These are phyloP conservation scores for Alternaria ethzedia DNA, from an alignment of 2,329 filamentous ascomycete genomes.

Conservation along the genomic window DNA sequence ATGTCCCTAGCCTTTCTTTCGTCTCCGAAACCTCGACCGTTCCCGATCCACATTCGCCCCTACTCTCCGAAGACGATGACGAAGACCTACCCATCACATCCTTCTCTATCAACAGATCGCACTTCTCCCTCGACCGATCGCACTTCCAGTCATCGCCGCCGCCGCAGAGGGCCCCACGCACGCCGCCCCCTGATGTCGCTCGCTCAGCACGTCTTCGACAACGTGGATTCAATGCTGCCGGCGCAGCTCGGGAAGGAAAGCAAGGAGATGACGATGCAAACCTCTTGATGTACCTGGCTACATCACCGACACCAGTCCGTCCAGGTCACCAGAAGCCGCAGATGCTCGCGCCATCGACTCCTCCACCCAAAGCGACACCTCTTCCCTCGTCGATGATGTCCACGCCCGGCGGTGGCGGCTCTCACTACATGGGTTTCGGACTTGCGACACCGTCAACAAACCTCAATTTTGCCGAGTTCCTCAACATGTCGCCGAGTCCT, in stretches of 20 bases:
- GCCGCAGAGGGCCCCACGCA: constrained; percentile 65
- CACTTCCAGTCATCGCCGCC: constrained; percentile 69
- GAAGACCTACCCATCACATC: constrained; percentile 78
- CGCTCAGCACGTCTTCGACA: constrained; percentile 50
- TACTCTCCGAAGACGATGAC: constrained; percentile 79
- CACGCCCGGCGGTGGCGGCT: constrained; percentile 72
- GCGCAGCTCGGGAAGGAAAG: constrained; percentile 54
- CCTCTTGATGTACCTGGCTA: constrained; percentile 85
- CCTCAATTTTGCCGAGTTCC: constrained; percentile 96
- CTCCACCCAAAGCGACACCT: constrained; percentile 62
- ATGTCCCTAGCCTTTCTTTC: constrained; percentile 77
- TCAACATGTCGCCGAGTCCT: constrained; percentile 95
- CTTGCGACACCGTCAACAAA: constrained; percentile 80
- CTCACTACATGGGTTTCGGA: constrained; percentile 63
- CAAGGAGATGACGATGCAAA: constrained; percentile 84
- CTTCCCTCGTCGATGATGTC: constrained; percentile 86
- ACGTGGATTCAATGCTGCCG: constrained; percentile 47
- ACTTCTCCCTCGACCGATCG: constrained; percentile 64
- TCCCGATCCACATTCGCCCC: constrained; percentile 65
- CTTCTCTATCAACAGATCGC: constrained; percentile 64
- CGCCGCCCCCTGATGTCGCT: constrained; percentile 49
- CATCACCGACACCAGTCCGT: constrained; percentile 85
- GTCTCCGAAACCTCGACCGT: constrained; percentile 74
- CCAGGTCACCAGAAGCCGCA: constrained; percentile 53
- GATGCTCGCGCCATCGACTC: constrained; percentile 60